Percentiles rank a stretch among this genome's conserved stretches.
These are phyloP conservation scores for Lepiota brunneoincarnata DNA, from an alignment of 768 basidiomycete genomes.

Conservation along the genomic window DNA sequence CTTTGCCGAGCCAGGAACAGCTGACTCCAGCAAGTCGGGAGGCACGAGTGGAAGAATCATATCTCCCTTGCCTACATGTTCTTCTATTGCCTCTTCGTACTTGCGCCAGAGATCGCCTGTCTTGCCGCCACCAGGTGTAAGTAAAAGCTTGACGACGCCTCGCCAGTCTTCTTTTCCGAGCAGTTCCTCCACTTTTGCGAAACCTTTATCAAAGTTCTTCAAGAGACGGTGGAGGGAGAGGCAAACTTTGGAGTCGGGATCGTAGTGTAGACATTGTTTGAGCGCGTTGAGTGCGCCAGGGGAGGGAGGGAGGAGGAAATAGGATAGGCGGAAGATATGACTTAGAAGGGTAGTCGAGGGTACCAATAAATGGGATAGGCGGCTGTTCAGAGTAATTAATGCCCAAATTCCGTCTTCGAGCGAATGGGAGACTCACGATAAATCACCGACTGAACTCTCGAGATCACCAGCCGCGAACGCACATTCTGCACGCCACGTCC, in stretches of 20 bases:
- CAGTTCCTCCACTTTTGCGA: conserved; percentile 65
- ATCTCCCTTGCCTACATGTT: conserved; percentile 36
- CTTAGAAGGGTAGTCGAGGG: conserved; percentile 65
- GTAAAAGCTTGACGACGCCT: conserved; percentile 60
- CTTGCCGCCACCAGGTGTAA: conserved; percentile 42
- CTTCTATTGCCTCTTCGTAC: conserved; percentile 65
- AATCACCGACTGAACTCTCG: conserved; percentile 81
- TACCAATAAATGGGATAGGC: conserved; percentile 73
- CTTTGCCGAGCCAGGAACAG: conserved; percentile 16
- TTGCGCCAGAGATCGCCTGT: conserved; percentile 52
- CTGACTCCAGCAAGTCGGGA: conserved; percentile 17
- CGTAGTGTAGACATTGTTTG: conserved; percentile 91
- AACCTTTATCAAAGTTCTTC: conserved; percentile 75
- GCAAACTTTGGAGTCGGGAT: conserved; percentile 89
- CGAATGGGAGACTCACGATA: conserved; percentile 51
- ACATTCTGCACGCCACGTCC: conserved; percentile 76
- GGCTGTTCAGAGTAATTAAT: conserved; percentile 39
- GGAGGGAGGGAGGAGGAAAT: conserved; percentile 74
- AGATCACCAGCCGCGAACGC: conserved; percentile 76
- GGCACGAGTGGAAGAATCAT: conserved; percentile 30
- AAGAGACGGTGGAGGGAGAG: conserved; percentile 71
- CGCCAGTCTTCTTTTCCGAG: conserved; percentile 66
- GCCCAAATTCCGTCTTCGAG: not conserved
- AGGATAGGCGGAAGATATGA: conserved; percentile 75
- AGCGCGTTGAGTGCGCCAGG: conserved; percentile 65